These are phyloP conservation scores for Candida montana DNA, from an alignment of 805 yeast species.

Conservation along the genomic window DNA sequence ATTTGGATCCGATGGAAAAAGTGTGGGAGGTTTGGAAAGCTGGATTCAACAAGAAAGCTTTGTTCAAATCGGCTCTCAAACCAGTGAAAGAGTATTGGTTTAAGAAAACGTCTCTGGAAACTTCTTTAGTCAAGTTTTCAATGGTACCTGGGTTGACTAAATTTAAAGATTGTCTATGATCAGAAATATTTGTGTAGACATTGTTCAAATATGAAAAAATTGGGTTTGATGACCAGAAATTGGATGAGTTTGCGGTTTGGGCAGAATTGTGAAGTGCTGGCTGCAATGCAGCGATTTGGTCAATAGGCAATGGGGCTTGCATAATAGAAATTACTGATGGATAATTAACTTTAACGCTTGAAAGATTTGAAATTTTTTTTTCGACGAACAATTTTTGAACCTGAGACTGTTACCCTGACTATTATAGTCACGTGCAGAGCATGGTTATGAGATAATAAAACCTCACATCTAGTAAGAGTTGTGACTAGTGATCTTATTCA, in stretches of 20 bases:
- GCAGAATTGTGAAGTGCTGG: conserved; percentile 2
- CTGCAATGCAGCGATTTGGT: conserved; percentile 8
- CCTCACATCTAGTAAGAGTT: no score
- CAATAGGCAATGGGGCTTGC: conserved; percentile 12
- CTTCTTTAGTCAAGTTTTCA: conserved; percentile 92
- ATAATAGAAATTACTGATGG: not conserved
- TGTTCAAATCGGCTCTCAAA: conserved; percentile 91
- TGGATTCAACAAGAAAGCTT: conserved; percentile 86
- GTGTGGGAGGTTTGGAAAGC: conserved; percentile 96
- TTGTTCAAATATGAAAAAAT: conserved; percentile 28
- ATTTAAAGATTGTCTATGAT: conserved; percentile 77
- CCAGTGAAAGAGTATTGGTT: conserved; percentile 91
- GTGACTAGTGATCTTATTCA: no score
- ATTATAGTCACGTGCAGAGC: not conserved
- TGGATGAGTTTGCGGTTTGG: not conserved
- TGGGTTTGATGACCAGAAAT: conserved; percentile 13
- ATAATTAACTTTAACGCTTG: not conserved
- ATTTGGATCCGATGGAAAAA: conserved; percentile 79
- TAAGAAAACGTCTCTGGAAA: conserved; percentile 85
- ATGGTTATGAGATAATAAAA: no score
- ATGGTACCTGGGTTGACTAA: conserved; percentile 90
- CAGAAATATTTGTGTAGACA: conserved; percentile 63
- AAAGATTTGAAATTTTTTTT: conserved; percentile 2
- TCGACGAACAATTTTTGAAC: not conserved
- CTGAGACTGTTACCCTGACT: not conserved